A percentile compares a stretch with the other conserved stretches of the same genome.
These are phyloP conservation scores for Trametes cingulata DNA, from an alignment of 768 basidiomycete species.

Conservation along the genomic window DNA sequence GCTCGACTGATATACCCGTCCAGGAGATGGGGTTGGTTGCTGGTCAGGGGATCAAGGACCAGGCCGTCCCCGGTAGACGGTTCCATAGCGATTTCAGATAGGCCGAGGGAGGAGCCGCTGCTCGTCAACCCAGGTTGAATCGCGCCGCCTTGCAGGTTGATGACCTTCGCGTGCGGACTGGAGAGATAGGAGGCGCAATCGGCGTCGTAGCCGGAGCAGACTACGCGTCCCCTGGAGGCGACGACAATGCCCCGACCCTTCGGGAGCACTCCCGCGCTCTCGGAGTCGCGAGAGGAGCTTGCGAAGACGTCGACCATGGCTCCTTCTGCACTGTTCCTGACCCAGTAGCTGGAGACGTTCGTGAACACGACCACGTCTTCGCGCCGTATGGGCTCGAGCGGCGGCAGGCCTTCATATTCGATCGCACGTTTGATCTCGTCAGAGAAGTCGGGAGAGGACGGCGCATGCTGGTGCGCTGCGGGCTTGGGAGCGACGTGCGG, in stretches of 20 bases:
- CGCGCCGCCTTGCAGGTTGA: slow-evolving; percentile 68
- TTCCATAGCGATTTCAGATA: slow-evolving; percentile 66
- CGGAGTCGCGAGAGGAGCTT: not conserved
- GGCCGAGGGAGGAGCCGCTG: slow-evolving; percentile 60
- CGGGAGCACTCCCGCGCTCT: not conserved
- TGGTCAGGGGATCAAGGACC: slow-evolving; percentile 48
- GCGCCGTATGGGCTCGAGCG: slow-evolving; percentile 45
- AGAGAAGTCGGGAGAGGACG: slow-evolving; percentile 57
- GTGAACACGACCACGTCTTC: slow-evolving; percentile 49
- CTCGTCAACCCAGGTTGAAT: slow-evolving; percentile 63
- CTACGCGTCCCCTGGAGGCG: slow-evolving; percentile 53
- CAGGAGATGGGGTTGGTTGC: slow-evolving; percentile 43
- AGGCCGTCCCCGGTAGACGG: slow-evolving; percentile 61
- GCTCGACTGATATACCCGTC: slow-evolving; percentile 53
- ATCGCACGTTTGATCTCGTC: slow-evolving; percentile 59
- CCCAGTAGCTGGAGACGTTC: slow-evolving; percentile 48
- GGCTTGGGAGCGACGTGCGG: slow-evolving; percentile 48
- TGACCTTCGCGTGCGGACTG: slow-evolving; percentile 14
- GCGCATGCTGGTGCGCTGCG: slow-evolving; percentile 47
- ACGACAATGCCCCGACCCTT: slow-evolving; percentile 39
- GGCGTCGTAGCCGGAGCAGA: slow-evolving; percentile 42
- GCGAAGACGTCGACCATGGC: slow-evolving; percentile 18
- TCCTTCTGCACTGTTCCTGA: slow-evolving; percentile 9
- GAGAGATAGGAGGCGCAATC: slow-evolving; percentile 15
- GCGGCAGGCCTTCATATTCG: slow-evolving; percentile 68